phyloP scores from a whole-genome alignment of 2,329 filamentous ascomycete genomes.

The Hirsutella thompsonii region DNA sequence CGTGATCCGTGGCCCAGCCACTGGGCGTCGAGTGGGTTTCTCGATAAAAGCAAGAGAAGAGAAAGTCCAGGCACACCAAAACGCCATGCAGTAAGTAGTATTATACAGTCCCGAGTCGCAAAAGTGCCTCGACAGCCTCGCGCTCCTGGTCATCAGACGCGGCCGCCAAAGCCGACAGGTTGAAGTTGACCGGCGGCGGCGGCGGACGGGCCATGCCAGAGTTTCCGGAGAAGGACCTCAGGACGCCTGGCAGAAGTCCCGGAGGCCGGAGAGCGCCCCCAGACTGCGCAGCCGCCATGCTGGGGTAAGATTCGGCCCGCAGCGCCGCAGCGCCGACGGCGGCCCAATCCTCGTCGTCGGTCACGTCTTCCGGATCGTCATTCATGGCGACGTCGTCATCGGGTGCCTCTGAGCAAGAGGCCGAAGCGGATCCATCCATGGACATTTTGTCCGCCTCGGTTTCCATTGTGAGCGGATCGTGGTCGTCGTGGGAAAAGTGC shows the following conservation, averaged over 20 bases:
- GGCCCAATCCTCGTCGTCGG: constrained; percentile 94
- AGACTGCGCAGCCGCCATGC: constrained; percentile 41
- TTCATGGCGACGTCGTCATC: constrained; percentile 54
- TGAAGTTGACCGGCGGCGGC: constrained; percentile 35
- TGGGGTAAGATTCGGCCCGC: constrained; percentile 52
- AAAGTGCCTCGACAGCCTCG: constrained; percentile 68
- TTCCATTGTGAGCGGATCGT: constrained; percentile 57
- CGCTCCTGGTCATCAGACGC: constrained; percentile 60
- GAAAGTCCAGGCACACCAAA: constrained; percentile 15
- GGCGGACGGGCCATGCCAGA: constrained; percentile 41
- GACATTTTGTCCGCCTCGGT: constrained; percentile 95
- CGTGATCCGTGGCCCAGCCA: constrained; percentile 18
- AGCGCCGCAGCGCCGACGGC: constrained; percentile 77
- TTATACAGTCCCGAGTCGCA: constrained; percentile 72
- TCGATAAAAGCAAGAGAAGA: constrained; percentile 1
- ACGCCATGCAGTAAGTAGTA: constrained; percentile 42
- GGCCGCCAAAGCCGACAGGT: constrained; percentile 36
- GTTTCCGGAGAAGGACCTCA: constrained; percentile 35
- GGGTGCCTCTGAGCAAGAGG: constrained; percentile 64
- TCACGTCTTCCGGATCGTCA: constrained; percentile 72
- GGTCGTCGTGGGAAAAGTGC: constrained; percentile 62
- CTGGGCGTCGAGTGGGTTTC: constrained; percentile 9
- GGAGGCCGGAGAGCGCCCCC: constrained; percentile 25
- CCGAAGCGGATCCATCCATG: constrained; percentile 54
- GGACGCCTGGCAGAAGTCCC: constrained; percentile 29